phyloP scores from a whole-genome alignment of 352 stramenopile genomes.

The Phytopythium oedochilum region DNA sequence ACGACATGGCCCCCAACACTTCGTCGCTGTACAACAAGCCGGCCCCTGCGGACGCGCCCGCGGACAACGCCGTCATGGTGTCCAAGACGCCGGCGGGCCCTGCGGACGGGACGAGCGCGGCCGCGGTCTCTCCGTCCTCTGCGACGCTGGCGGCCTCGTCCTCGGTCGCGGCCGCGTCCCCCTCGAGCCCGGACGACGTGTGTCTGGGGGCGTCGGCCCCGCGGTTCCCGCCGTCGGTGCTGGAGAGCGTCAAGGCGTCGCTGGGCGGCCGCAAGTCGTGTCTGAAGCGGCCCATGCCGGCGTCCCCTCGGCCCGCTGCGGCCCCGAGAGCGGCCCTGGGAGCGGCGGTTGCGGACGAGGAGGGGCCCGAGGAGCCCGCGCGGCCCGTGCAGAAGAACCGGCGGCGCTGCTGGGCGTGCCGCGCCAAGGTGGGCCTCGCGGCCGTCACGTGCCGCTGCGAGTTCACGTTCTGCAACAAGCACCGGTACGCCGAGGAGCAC shows the following conservation, averaged over 20 bases:
- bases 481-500: slow-evolving; percentile 89
- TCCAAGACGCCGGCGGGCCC: slow-evolving; percentile 27
- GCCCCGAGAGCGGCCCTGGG: not conserved
- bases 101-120: slow-evolving; percentile 11
- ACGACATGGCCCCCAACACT: slow-evolving; percentile 48
- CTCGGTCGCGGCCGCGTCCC: slow-evolving; percentile 16
- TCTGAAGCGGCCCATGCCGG: slow-evolving; percentile 63
- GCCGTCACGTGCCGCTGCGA: slow-evolving; percentile 87
- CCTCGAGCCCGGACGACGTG: not conserved
- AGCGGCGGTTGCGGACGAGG: too few relatives aligned
- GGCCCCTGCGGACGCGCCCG: slow-evolving; percentile 17
- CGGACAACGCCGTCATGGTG: slow-evolving; percentile 26
- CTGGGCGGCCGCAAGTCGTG: slow-evolving; percentile 51
- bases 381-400: slow-evolving; percentile 80
- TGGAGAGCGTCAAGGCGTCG: slow-evolving; percentile 49
- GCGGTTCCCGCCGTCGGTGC: slow-evolving; percentile 31
- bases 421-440: slow-evolving; percentile 80
- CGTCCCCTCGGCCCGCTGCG: slow-evolving; percentile 14
- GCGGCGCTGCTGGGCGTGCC: slow-evolving; percentile 86
- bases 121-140: slow-evolving; percentile 16
- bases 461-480: slow-evolving; percentile 88
- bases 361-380: slow-evolving; percentile 6
- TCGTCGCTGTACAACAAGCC: slow-evolving; percentile 60
- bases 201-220: slow-evolving; percentile 13
- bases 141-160: slow-evolving; percentile 9